phyloP scores from a whole-genome alignment of 352 stramenopile genomes.

The Phytopythium aichiense region DNA sequence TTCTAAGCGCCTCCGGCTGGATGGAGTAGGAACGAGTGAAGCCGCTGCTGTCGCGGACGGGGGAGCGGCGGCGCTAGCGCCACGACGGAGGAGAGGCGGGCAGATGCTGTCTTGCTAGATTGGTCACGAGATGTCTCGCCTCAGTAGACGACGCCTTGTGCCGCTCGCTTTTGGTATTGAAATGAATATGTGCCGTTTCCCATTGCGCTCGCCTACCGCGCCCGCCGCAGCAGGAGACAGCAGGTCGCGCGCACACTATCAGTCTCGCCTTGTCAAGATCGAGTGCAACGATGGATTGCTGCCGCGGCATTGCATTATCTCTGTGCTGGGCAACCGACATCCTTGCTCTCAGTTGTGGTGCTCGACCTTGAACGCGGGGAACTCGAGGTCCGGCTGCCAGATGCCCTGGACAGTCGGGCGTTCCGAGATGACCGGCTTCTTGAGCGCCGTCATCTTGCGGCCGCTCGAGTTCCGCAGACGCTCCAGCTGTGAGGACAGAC shows the following conservation, averaged over 20 bases:
- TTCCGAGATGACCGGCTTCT: constrained; percentile 80
- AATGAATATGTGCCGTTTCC: constrained; percentile 10
- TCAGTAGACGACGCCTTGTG: constrained; percentile 6
- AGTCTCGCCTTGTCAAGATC: background rate
- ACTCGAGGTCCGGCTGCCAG: constrained; percentile 84
- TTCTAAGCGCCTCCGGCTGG: constrained; percentile 81
- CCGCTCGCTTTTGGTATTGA: background rate
- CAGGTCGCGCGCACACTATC: background rate
- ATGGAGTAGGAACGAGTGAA: background rate
- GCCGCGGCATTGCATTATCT: background rate
- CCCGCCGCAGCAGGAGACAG: background rate
- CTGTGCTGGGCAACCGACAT: background rate
- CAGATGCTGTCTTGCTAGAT: background rate
- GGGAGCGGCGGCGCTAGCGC: background rate
- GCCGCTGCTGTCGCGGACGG: background rate
- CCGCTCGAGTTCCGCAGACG: constrained; percentile 82
- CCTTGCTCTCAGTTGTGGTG: constrained; percentile 25
- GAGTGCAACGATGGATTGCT: background rate
- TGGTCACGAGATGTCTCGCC: constrained; percentile 1
- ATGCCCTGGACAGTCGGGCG: constrained; percentile 81
- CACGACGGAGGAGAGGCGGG: background rate
- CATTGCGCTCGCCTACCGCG: background rate
- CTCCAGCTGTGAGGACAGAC: constrained; percentile 46
- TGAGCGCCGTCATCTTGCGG: constrained; percentile 87
- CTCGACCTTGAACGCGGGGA: constrained; percentile 82